Conservation (phyloP, 2,329 filamentous ascomycete species). For the Myriosclerotinia curreyana region DNA sequence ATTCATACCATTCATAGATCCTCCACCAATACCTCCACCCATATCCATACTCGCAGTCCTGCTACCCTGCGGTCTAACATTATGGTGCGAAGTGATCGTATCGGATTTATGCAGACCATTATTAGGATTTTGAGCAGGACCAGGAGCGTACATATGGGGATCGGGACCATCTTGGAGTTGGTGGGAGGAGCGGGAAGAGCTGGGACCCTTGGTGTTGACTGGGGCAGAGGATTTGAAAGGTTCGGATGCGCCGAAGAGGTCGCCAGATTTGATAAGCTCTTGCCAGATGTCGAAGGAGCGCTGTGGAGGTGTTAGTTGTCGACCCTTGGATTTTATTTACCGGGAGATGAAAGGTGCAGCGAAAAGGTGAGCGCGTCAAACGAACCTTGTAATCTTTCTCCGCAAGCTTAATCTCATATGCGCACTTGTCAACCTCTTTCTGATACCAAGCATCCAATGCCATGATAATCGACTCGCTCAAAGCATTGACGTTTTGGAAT, state of each 20-base stretch:
- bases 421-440: slow-evolving; percentile 19
- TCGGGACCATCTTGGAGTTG: slow-evolving; percentile 9
- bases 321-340: not conserved
- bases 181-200: slow-evolving; percentile 10
- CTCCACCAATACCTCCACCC: not conserved
- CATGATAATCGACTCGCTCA: slow-evolving; percentile 20
- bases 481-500: slow-evolving; percentile 19
- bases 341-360: not conserved
- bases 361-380: not conserved
- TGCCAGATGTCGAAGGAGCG: slow-evolving; percentile 22
- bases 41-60: slow-evolving; percentile 14
- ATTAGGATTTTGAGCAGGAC: not conserved
- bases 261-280: slow-evolving; percentile 21
- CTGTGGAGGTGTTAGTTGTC: not conserved
- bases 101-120: slow-evolving; percentile 11
- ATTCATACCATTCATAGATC: not conserved
- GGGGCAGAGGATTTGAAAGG: slow-evolving; percentile 15
- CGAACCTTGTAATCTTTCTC: slow-evolving; percentile 22
- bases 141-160: slow-evolving; percentile 17
- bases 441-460: slow-evolving; percentile 21
- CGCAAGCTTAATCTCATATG: slow-evolving; percentile 19
- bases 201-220: not conserved
- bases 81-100: slow-evolving; percentile 6
- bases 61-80: slow-evolving; percentile 3
- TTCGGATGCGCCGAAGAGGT: slow-evolving; percentile 20